Evolutionary conservation across 345 rosid species (phyloP), one percentile per base, ranked within the genome.

Genomic region (Sonneratia alba): DNA sequence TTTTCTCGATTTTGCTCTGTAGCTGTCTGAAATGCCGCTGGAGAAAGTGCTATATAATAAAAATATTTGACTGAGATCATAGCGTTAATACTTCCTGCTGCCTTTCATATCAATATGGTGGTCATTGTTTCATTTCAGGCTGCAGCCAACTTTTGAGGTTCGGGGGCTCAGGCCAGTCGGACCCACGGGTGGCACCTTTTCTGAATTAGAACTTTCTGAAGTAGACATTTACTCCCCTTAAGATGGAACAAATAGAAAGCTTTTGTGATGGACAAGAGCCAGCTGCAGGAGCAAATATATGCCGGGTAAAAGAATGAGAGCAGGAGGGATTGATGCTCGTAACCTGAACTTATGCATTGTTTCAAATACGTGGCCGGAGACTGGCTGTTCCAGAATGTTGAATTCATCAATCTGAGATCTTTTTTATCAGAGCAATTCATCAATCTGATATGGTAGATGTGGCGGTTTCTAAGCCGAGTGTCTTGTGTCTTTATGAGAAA

Each of bases 131-230:
- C 15, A 70, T 77, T 85, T 82, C 91, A 91, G 97, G 97, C 98
- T 7, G 96, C 89, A 57, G 80, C 81, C 67, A 81, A 86, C 37
- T 91, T 96, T 83, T 86, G 96, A 82, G 92, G 83, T 55, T 81
- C 91, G 77, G 98, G 97, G 76, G 97, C 98, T 75, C 93, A 96
- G 57, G 77, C 87, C 0, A 87, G 85, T 70, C 87, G 16, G 92
- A 94, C 74, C 83, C 91, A 19, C 86, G 84, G 53, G 77, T 94
- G 73, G 81, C 76, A 27, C 67, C 87, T n/a, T 84, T 85, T 74
- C 70, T 82, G 15, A 38, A 4, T 48, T 69, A 49, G 36, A 61
- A 36, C 42, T 38, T n/a, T 27, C 22, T 19, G 7, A 70, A 16
- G 55, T 5, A 21, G 27, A 24, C 36, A 18, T 16, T 7, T 12